phyloP scores from a whole-genome alignment of 441 rosid species.

The Croton setiger region DNA sequence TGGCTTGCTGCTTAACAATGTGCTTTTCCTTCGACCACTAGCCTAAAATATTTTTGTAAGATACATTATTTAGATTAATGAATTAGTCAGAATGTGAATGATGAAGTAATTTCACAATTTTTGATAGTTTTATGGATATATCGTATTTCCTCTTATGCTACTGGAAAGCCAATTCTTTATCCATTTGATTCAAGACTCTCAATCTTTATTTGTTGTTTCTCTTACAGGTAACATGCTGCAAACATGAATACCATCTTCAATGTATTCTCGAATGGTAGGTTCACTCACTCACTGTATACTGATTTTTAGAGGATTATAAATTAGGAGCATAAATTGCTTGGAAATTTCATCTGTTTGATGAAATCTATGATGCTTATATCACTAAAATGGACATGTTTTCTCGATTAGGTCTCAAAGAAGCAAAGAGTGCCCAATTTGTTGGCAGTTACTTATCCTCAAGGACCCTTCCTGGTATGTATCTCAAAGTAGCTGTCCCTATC shows the following conservation, averaged over 20 bases:
- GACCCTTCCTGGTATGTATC: constrained; percentile 65
- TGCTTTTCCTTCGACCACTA: neutral
- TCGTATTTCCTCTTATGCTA: neutral
- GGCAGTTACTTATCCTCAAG: constrained; percentile 60
- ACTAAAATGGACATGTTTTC: constrained; percentile 8
- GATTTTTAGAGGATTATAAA: neutral
- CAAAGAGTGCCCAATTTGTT: constrained; percentile 90
- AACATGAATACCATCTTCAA: constrained; percentile 89
- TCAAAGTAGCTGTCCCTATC: constrained; percentile 7
- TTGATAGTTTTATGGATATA: neutral
- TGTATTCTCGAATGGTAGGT: constrained; percentile 50
- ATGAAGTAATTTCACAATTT: neutral
- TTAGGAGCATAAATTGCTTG: neutral
- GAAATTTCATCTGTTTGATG: neutral
- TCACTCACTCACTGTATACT: neutral
- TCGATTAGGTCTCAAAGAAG: constrained; percentile 82
- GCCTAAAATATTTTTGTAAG: neutral
- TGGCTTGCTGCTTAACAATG: neutral
- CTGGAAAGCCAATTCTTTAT: neutral
- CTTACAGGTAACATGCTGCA: constrained; percentile 77
- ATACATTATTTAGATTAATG: neutral
- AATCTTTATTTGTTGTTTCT: neutral
- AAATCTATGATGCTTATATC: neutral
- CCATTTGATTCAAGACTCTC: neutral
- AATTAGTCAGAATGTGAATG: neutral